A percentile compares a stretch with the other conserved stretches of the same genome.
phyloP scores from a whole-genome alignment of 2,329 filamentous ascomycete genomes.

The Fusarium concolor region DNA sequence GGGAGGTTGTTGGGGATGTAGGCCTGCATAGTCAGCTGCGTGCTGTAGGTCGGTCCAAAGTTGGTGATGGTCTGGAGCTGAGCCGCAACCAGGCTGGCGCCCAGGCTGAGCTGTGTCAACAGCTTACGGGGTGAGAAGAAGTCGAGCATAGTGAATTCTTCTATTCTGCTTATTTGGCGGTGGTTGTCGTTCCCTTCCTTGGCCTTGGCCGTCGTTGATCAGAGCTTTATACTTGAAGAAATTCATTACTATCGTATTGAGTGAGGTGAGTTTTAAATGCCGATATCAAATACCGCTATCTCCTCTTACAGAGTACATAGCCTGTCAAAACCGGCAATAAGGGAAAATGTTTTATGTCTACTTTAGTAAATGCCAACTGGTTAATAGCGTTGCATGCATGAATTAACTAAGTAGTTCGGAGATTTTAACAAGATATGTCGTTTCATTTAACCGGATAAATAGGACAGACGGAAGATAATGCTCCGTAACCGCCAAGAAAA shows the following conservation, averaged over 20 bases:
- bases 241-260: not conserved
- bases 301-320: not conserved
- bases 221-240: not conserved
- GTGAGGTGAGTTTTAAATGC: not conserved
- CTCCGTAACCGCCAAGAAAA: not conserved
- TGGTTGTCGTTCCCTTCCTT: not conserved
- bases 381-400: not conserved
- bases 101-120: slow-evolving; percentile 11
- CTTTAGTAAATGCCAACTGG: not conserved
- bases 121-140: slow-evolving; percentile 3
- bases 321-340: not conserved
- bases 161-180: no score
- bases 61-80: slow-evolving; percentile 24
- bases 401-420: not conserved
- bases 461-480: not conserved
- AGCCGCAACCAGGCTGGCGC: slow-evolving; percentile 14
- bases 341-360: not conserved
- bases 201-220: not conserved
- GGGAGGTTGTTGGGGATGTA: slow-evolving; percentile 8
- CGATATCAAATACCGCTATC: slow-evolving; percentile 6
- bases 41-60: slow-evolving; percentile 8
- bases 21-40: slow-evolving; percentile 3
- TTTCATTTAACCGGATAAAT: no score
- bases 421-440: not conserved
- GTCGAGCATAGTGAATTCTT: not conserved